A percentile compares a stretch with the other conserved stretches of the same genome.
Evolutionary conservation across 768 basidiomycete genomes (phyloP).

Genomic region (Pleurotus platypus): DNA sequence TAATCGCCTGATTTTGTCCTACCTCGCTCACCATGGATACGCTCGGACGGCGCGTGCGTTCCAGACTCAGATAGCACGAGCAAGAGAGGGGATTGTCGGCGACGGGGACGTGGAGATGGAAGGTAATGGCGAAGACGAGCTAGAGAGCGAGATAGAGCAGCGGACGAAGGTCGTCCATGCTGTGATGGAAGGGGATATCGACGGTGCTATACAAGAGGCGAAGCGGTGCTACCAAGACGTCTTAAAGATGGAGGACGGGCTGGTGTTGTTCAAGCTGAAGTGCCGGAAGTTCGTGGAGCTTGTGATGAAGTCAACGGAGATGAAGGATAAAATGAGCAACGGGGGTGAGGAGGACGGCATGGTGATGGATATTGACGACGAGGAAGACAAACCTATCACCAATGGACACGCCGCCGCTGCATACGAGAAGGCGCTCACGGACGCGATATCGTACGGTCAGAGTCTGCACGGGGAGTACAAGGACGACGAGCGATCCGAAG

Average conservation of each 20-base stretch:
- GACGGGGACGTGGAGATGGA: conserved; percentile 13
- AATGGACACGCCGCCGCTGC: conserved; percentile 22
- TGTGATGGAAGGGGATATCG: conserved; percentile 67
- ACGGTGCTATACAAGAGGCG: conserved; percentile 58
- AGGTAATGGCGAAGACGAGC: conserved; percentile 19
- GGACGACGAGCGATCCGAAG: conserved; percentile 55
- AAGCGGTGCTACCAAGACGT: conserved; percentile 57
- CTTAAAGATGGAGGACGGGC: conserved; percentile 61
- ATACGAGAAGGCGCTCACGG: conserved; percentile 58
- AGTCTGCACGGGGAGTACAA: conserved; percentile 66
- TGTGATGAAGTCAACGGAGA: conserved; percentile 64
- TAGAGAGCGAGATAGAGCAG: conserved; percentile 54
- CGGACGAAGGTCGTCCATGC: conserved; percentile 72
- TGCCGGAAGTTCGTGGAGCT: conserved; percentile 87
- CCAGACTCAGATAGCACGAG: conserved; percentile 40
- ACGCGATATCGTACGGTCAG: conserved; percentile 74
- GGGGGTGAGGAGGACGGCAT: conserved; percentile 30
- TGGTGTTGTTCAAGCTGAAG: conserved; percentile 77
- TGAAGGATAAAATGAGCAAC: conserved; percentile 54
- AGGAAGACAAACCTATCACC: conserved; percentile 18
- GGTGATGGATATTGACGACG: conserved; percentile 57
- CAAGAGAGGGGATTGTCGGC: conserved; percentile 39
- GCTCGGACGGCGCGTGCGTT: conserved; percentile 68
- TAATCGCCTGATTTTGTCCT: conserved; percentile 72
- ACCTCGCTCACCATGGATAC: conserved; percentile 85